Percentiles rank a stretch among this genome's conserved stretches.
These are phyloP conservation scores for Cladosporium sp. DNA, from an alignment of 2,329 filamentous ascomycete genomes.

Conservation along the genomic window DNA sequence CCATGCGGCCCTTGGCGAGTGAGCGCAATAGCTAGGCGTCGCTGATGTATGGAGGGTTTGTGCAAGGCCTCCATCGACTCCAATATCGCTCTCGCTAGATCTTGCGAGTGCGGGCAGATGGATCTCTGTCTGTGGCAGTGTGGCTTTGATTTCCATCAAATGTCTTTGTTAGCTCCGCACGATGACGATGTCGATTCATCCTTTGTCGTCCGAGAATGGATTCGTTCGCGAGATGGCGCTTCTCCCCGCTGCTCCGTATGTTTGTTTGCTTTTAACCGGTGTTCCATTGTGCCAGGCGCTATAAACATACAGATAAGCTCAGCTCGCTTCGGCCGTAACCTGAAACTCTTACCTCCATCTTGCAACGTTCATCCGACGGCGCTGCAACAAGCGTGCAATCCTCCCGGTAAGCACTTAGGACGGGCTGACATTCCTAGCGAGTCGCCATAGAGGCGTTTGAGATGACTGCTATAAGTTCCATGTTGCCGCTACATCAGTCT, in stretches of 20 bases:
- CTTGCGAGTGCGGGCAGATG: background rate
- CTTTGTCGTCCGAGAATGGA: background rate
- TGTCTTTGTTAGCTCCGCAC: background rate
- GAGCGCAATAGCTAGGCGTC: too few relatives aligned
- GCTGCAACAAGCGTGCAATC: background rate
- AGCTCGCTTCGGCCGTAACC: background rate
- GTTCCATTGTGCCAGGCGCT: too few relatives aligned
- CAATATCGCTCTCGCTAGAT: background rate
- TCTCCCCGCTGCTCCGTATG: background rate
- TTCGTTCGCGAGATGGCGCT: background rate
- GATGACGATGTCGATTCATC: background rate
- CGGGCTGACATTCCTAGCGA: background rate
- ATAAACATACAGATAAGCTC: background rate
- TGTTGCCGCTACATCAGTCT: background rate
- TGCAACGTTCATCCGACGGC: background rate
- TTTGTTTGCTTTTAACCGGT: background rate
- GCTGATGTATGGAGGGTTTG: too few relatives aligned
- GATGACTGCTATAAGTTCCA: background rate
- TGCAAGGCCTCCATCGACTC: too few relatives aligned
- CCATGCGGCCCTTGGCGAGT: too few relatives aligned
- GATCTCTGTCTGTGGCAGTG: background rate
- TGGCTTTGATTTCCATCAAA: slow-evolving; percentile 14
- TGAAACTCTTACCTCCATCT: background rate
- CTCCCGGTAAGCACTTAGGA: background rate
- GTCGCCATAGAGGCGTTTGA: background rate